Base-by-base conservation (phyloP, 495 filamentous ascomycete genomes). In the Penicillium parvum region DNA sequence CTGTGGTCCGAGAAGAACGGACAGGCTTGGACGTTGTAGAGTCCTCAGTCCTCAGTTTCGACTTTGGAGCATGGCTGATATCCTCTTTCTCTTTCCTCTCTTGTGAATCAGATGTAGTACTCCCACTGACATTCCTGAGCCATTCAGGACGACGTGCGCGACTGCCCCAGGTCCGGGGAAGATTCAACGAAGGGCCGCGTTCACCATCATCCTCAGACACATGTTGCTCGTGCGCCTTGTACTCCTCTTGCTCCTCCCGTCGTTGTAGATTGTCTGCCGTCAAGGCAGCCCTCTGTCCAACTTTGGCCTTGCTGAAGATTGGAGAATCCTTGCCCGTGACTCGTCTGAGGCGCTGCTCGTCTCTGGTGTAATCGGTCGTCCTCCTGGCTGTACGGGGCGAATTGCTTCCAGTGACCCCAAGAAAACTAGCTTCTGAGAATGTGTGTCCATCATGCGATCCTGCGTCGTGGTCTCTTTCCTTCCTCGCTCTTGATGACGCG, bases 121-220 rank as follows among this genome's bases (percentile, higher is more conserved):
- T 60, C 16, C 47, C 45, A 18, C 55, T 63, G 23, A 65, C 53
- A 28, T 56, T 69, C 15, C 64, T 68, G 41, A 80, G 48, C 81
- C 81, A 85, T 40, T 76, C 72, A n/a, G 61, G 66, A 16, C 63
- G 64, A 28, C 60, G 60, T 33, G 66, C 77, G 45, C 73, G 78
- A 37, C 69, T 63, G 9, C 78, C 81, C 83, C 83, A 86, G 16
- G 63, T 69, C 37, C 56, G 56, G 21, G 82, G 83, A 19, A 77
- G 42, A 25, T 78, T 77, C 25, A 83, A 40, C 2, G 74, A 69
- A 18, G 76, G 75, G 30, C 77, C 71, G 33, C 61, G 62, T 3
- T 53, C 49, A 2, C 37, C 38, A 11, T 53, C 51, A 40, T 53
- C 42, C 21, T 57, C 53, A 4, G 38, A 32, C 10, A 32, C 10